Conservation (phyloP, 2,329 filamentous ascomycete species). For the Penicillium sp. region DNA sequence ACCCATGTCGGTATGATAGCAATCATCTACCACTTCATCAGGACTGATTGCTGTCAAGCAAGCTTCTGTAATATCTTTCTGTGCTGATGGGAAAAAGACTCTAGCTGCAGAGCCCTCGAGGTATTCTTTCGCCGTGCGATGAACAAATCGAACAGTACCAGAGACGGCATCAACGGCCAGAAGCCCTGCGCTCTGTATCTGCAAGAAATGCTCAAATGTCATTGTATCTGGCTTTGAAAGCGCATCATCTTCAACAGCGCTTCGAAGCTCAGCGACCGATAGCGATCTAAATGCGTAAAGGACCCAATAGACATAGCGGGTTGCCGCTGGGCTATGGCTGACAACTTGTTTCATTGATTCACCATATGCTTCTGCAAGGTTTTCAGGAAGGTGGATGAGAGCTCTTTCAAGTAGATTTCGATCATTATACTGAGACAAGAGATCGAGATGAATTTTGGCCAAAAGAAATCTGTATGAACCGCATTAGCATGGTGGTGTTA, state of each 20-base stretch:
- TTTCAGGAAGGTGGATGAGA: constrained; percentile 27
- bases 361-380: constrained; percentile 29
- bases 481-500: neutral
- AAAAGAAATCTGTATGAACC: constrained; percentile 27
- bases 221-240: constrained; percentile 1
- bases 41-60: constrained; percentile 28
- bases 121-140: constrained; percentile 33
- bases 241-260: constrained; percentile 3
- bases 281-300: constrained; percentile 27
- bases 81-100: constrained; percentile 31
- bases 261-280: constrained; percentile 24
- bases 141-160: constrained; percentile 29
- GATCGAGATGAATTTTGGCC: constrained; percentile 29
- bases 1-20: constrained; percentile 21
- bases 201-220: neutral
- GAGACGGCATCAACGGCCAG: constrained; percentile 27
- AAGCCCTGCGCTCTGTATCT: constrained; percentile 18
- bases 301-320: constrained; percentile 29
- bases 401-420: constrained; percentile 22
- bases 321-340: constrained; percentile 21
- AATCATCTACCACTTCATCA: constrained; percentile 35
- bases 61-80: constrained; percentile 30
- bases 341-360: constrained; percentile 32
- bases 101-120: constrained; percentile 26
- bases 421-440: constrained; percentile 26